phyloP scores from a whole-genome alignment of 192 early-diverging fungal genomes.

The Dissophora globulifera region DNA sequence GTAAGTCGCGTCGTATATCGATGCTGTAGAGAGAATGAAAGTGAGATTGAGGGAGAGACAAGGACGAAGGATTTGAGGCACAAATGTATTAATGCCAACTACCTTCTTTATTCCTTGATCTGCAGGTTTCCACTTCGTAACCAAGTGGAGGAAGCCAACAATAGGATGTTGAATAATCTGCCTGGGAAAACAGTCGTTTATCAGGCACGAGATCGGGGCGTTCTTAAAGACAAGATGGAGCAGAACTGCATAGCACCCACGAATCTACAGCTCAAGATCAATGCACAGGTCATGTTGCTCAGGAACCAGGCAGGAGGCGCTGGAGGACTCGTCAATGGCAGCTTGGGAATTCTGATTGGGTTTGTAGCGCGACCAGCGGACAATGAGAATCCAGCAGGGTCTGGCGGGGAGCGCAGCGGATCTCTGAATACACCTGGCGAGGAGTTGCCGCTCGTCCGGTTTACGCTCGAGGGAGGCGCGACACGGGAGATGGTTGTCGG shows the following conservation, averaged over 20 bases:
- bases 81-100: no score
- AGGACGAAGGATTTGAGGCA: no score
- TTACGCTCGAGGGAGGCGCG: conserved; percentile 37
- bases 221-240: conserved; percentile 49
- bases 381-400: conserved; percentile 13
- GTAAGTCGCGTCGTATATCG: conserved; percentile 46
- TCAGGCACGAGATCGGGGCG: conserved; percentile 56
- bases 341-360: conserved; percentile 66
- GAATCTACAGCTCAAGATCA: conserved; percentile 71
- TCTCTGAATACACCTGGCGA: conserved; percentile 24
- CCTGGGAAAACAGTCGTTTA: conserved; percentile 57
- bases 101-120: not conserved
- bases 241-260: conserved; percentile 69
- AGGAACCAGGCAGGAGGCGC: conserved; percentile 66
- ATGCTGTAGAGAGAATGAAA: not conserved
- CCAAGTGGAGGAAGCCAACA: conserved; percentile 83
- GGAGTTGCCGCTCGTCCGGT: conserved; percentile 53
- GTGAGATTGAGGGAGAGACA: no score
- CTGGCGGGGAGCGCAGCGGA: conserved; percentile 14
- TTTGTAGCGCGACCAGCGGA: conserved; percentile 20
- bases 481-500: conserved; percentile 61
- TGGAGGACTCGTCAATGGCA: conserved; percentile 76
- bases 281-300: conserved; percentile 88
- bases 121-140: conserved; percentile 68
- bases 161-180: conserved; percentile 62